phyloP scores from a whole-genome alignment of 345 rosid genomes.

The Nasturtium officinale region DNA sequence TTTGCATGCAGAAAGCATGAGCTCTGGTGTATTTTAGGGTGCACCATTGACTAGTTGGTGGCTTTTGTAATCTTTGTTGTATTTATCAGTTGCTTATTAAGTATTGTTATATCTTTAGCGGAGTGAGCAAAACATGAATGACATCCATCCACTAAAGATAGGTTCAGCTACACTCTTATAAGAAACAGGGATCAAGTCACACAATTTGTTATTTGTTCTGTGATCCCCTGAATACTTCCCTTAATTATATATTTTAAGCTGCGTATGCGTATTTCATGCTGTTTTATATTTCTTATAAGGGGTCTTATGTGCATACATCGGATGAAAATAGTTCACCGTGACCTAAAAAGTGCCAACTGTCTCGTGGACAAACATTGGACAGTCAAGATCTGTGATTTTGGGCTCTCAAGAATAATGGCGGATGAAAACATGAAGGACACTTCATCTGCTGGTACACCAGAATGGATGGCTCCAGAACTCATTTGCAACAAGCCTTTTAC shows the following conservation, averaged over 20 bases:
- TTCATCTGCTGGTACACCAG: slow-evolving; percentile 97
- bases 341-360: slow-evolving; percentile 86
- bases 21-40: background rate
- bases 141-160: background rate
- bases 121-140: slow-evolving; percentile 16
- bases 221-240: background rate
- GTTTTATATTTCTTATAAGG: slow-evolving; percentile 47
- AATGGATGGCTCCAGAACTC: slow-evolving; percentile 99
- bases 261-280: slow-evolving; percentile 10
- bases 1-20: slow-evolving; percentile 9
- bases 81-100: background rate
- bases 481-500: slow-evolving; percentile 84
- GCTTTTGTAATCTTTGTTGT: slow-evolving; percentile 5
- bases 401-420: slow-evolving; percentile 86
- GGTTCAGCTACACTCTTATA: slow-evolving; percentile 8
- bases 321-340: slow-evolving; percentile 94
- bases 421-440: slow-evolving; percentile 70
- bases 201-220: background rate
- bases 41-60: background rate
- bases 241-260: slow-evolving; percentile 11
- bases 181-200: slow-evolving; percentile 4
- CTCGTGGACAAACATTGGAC: slow-evolving; percentile 95
- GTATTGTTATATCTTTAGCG: background rate
- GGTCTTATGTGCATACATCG: slow-evolving; percentile 99
- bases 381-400: slow-evolving; percentile 96